Percentiles rank a stretch among this genome's conserved stretches.
Conservation (phyloP, 495 filamentous ascomycete species). For the Penicillium taxi region DNA sequence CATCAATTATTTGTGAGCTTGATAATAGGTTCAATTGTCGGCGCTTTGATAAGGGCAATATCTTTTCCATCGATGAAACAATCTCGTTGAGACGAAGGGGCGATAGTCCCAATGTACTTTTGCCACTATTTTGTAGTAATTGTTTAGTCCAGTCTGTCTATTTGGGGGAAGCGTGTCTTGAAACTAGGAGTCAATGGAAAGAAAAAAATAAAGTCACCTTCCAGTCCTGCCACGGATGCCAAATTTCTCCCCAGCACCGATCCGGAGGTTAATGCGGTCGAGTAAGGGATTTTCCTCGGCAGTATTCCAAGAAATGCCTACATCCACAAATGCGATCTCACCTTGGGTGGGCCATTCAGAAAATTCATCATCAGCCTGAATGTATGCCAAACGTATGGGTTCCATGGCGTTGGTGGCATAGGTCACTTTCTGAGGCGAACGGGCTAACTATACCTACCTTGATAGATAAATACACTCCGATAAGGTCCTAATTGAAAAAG, state of each 20-base stretch:
- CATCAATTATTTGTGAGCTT: conserved; percentile 28
- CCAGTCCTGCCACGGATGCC: conserved; percentile 36
- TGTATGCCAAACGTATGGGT: no score
- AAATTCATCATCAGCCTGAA: conserved; percentile 4
- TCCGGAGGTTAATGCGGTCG: conserved; percentile 33
- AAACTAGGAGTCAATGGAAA: background rate
- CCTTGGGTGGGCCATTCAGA: conserved; percentile 66
- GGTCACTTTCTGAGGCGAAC: no score
- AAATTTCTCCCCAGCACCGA: conserved; percentile 45
- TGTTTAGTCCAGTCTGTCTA: background rate
- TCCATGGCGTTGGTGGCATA: no score
- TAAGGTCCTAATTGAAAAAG: no score
- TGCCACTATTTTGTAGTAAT: conserved; percentile 37
- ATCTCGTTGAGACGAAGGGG: conserved; percentile 49
- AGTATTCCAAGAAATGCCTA: conserved; percentile 62
- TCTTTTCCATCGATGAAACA: conserved; percentile 46
- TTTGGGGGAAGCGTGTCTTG: background rate
- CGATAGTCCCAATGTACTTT: conserved; percentile 50
- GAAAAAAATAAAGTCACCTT: conserved; percentile 14
- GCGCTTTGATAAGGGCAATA: conserved; percentile 39
- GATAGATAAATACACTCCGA: no score
- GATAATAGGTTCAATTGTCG: no score
- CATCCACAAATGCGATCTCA: conserved; percentile 62
- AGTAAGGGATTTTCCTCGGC: conserved; percentile 45
- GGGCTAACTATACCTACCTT: no score